Evolutionary conservation across 225 moss, liverwort and hornwort species (phyloP), one percentile per base, ranked within the genome.

Genomic region (Rhytidiadelphus loreus): DNA sequence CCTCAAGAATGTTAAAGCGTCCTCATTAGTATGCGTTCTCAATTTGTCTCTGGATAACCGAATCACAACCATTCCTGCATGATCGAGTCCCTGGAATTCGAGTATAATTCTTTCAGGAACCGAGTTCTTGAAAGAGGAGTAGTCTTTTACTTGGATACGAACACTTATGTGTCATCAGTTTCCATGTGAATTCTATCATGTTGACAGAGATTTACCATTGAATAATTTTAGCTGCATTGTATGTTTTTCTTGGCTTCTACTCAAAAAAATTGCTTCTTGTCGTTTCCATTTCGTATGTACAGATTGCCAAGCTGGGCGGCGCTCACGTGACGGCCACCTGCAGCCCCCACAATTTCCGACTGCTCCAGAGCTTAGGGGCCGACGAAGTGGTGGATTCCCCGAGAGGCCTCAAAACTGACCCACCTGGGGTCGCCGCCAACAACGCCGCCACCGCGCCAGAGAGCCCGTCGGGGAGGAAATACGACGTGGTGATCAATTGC

Each of bases 281-380:
- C 32, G 35, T 33, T 77, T 33, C 23, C 20, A n/a, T 77, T n/a
- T 55, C n/a, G 16, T 78, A n/a, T n/a, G n/a, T n/a, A 18, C 89
- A 97, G 96, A 90, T 96, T 77, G 97, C 95, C 18, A 96, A 95
- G 79, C 73, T 96, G 5, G 93, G 94, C n/a, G 95, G 95, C n/a
- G 95, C 92, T 35, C 95, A 97, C 41, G 94, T 96, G 7, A 95
- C 96, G 26, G 96, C 85, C 8, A 91, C 92, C 5, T 95, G 91
- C 73, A 93, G 92, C 37, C 90, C 89, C 13, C 88, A 89, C 63
- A 95, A 95, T 77, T 90, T 94, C 29, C 83, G 88, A 23, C 59
- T 96, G 62, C 57, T 97, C 10, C 92, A 88, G 79, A 88, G 86
- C 48, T 87, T 95, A 29, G 96, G 97, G 11, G 95, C 93, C 4